These are phyloP conservation scores for Phanerochaete sordida DNA, from an alignment of 768 basidiomycete genomes.

Conservation along the genomic window DNA sequence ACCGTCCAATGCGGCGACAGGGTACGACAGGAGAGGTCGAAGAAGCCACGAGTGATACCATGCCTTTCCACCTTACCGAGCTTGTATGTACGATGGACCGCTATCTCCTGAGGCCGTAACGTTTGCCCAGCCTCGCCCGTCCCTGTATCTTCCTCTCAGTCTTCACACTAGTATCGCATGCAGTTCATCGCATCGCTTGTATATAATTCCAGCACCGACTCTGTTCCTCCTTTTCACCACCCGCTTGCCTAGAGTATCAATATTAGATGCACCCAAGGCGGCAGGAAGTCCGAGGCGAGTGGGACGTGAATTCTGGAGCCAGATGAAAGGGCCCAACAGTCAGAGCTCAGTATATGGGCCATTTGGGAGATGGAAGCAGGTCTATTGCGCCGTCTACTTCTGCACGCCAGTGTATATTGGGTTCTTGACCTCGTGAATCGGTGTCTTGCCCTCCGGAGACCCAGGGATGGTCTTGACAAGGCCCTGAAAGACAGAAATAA, in stretches of 20 bases:
- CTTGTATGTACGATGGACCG: background rate
- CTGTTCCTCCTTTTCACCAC: too few species aligned
- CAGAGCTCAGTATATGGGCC: too few species aligned
- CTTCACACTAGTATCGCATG: too few species aligned
- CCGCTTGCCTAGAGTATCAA: too few species aligned
- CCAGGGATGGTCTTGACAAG: constrained; percentile 91
- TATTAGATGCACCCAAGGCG: too few species aligned
- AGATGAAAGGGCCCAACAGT: too few species aligned
- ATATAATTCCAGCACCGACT: too few species aligned
- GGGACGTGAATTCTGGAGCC: too few species aligned
- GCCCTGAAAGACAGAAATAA: constrained; percentile 49
- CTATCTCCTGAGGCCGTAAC: background rate
- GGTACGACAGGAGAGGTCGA: background rate
- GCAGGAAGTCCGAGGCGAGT: too few species aligned
- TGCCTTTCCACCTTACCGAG: background rate
- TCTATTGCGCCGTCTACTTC: constrained; percentile 48
- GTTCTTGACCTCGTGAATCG: constrained; percentile 84
- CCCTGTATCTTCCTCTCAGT: too few species aligned
- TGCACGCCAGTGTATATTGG: constrained; percentile 83
- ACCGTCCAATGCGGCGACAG: background rate
- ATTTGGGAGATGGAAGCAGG: background rate
- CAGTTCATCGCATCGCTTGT: too few species aligned
- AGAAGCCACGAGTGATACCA: background rate
- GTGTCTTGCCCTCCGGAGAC: constrained; percentile 73
- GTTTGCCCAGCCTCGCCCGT: background rate